Evolutionary conservation across 805 yeast genomes (phyloP).

Genomic region (Clavispora santaluciae): DNA sequence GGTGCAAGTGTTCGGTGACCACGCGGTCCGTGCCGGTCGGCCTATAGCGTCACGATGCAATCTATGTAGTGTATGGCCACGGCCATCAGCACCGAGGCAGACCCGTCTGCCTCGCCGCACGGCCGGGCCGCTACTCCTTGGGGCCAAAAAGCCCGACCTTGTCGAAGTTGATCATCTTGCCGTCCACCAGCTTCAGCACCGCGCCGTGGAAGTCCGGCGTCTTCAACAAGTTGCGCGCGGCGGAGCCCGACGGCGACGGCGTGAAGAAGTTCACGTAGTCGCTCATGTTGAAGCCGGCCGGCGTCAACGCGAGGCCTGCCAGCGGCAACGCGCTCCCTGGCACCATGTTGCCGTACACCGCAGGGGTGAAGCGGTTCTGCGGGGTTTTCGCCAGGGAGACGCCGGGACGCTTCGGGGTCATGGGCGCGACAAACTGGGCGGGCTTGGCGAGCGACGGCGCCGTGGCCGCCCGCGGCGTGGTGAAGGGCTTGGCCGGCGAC

Average conservation of each 20-base stretch:
- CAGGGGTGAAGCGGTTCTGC: constrained; percentile 39
- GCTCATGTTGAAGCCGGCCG: constrained; percentile 74
- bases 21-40: too few relatives aligned
- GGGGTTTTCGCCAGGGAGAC: constrained; percentile 29
- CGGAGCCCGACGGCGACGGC: constrained; percentile 48
- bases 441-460: constrained; percentile 8
- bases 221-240: constrained; percentile 22
- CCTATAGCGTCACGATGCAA: too few relatives aligned
- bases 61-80: too few relatives aligned
- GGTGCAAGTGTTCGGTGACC: too few relatives aligned
- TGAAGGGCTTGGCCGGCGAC: constrained; percentile 48
- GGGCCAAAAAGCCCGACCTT: constrained; percentile 25
- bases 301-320: constrained; percentile 42
- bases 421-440: constrained; percentile 32
- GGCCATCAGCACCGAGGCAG: constrained; percentile 32
- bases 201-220: constrained; percentile 40
- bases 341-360: constrained; percentile 23
- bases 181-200: constrained; percentile 28
- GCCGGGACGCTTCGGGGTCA: constrained; percentile 38
- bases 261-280: constrained; percentile 78
- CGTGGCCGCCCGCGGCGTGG: constrained; percentile 24
- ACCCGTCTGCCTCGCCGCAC: constrained; percentile 1
- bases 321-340: constrained; percentile 33
- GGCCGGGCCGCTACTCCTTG: not conserved
- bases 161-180: constrained; percentile 41